A percentile compares a stretch with the other conserved stretches of the same genome.
Evolutionary conservation across 352 stramenopile genomes (phyloP).

Genomic region (Globisporangium paroecandrum): DNA sequence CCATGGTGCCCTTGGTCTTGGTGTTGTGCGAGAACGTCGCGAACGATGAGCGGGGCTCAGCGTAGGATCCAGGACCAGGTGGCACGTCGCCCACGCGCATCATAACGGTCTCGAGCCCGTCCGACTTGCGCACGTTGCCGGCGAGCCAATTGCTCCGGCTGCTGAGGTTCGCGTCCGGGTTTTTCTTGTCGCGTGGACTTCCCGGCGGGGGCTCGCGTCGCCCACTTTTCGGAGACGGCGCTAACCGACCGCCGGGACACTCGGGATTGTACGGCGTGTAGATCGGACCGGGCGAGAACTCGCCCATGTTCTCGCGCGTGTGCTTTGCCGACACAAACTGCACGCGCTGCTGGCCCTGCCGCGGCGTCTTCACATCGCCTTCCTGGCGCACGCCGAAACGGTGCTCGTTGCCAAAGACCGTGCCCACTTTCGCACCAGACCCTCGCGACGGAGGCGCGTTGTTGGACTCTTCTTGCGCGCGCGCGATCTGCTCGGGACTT

Average conservation of each 20-base stretch:
- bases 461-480: conserved; percentile 22
- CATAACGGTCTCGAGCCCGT: conserved; percentile 71
- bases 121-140: conserved; percentile 69
- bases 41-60: conserved; percentile 69
- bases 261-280: conserved; percentile 73
- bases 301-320: conserved; percentile 81
- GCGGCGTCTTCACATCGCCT: conserved; percentile 26
- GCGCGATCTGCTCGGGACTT: conserved; percentile 15
- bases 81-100: conserved; percentile 67
- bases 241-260: conserved; percentile 57
- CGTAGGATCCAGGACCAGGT: conserved; percentile 68
- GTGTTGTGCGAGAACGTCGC: conserved; percentile 70
- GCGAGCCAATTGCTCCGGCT: conserved; percentile 79
- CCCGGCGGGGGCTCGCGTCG: conserved; percentile 34
- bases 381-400: conserved; percentile 64
- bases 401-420: conserved; percentile 71
- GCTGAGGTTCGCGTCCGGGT: conserved; percentile 73
- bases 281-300: conserved; percentile 83
- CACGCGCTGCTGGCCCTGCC: conserved; percentile 45
- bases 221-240: conserved; percentile 39
- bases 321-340: conserved; percentile 77
- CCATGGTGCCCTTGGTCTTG: conserved; percentile 34
- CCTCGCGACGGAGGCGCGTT: conserved; percentile 15
- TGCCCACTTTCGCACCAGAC: conserved; percentile 28
- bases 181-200: conserved; percentile 44